A percentile compares a stretch with the other conserved stretches of the same genome.
Conservation (phyloP, 768 basidiomycete species). For the Mrakia gelida region DNA sequence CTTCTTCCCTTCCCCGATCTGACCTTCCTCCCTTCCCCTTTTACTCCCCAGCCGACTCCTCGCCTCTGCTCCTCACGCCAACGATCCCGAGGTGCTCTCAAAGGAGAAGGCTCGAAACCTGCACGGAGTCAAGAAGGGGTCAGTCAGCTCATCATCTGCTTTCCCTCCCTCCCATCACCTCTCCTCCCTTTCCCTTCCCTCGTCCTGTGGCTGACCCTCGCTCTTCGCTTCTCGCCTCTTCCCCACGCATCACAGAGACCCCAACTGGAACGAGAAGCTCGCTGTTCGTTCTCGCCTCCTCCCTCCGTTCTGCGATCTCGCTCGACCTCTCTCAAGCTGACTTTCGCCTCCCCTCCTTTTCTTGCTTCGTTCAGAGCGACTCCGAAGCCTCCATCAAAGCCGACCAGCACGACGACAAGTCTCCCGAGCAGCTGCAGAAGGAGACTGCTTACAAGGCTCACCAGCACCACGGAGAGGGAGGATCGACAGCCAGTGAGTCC, state of each 20-base stretch:
- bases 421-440: constrained; percentile 20
- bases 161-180: background rate
- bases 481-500: background rate
- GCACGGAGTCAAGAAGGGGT: constrained; percentile 16
- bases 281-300: constrained; percentile 4
- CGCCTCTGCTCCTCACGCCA: constrained; percentile 19
- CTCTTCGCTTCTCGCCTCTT: background rate
- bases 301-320: background rate
- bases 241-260: background rate
- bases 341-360: background rate
- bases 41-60: background rate
- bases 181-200: background rate
- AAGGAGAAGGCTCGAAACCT: constrained; percentile 30
- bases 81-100: constrained; percentile 18
- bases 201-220: background rate
- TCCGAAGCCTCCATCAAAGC: constrained; percentile 30
- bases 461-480: constrained; percentile 16
- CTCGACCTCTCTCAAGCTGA: background rate
- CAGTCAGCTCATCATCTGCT: background rate
- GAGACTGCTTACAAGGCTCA: constrained; percentile 22
- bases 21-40: background rate
- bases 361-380: constrained; percentile 5
- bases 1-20: background rate
- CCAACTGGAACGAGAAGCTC: constrained; percentile 31
- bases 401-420: background rate